These are phyloP conservation scores for Aspergillus fructus DNA, from an alignment of 2,329 filamentous ascomycete genomes.

Conservation along the genomic window DNA sequence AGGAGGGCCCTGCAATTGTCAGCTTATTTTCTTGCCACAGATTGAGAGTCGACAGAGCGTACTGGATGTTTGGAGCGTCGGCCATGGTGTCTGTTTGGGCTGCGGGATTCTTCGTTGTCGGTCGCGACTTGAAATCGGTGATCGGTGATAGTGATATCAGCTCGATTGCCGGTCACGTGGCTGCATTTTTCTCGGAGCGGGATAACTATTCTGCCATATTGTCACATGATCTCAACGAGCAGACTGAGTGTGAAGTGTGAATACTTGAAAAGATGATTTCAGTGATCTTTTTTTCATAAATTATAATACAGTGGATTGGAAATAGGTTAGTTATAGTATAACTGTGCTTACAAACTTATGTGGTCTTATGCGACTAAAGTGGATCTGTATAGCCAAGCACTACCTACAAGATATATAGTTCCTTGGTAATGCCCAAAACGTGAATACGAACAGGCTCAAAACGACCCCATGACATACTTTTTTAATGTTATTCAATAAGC, in stretches of 20 bases:
- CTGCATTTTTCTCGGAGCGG: neutral
- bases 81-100: conserved; percentile 9
- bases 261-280: too few species aligned
- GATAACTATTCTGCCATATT: neutral
- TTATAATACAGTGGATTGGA: too few species aligned
- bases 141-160: conserved; percentile 12
- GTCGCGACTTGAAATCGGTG: conserved; percentile 10
- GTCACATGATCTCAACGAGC: neutral
- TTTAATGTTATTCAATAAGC: too few species aligned
- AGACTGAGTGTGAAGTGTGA: too few species aligned
- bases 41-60: neutral
- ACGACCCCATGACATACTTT: too few species aligned
- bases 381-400: neutral
- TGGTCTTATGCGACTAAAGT: neutral
- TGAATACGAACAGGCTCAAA: too few species aligned
- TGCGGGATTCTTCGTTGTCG: neutral
- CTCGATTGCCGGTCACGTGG: conserved; percentile 14
- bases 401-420: neutral
- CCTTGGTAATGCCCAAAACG: too few species aligned
- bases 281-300: too few species aligned
- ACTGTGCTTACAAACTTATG: neutral
- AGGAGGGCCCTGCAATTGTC: conserved; percentile 8
- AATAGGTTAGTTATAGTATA: too few species aligned
- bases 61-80: conserved; percentile 13
- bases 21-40: neutral